Percentiles rank a stretch among this genome's conserved stretches.
Conservation (phyloP, 257 asterid species). For the Scutellaria barbata region DNA sequence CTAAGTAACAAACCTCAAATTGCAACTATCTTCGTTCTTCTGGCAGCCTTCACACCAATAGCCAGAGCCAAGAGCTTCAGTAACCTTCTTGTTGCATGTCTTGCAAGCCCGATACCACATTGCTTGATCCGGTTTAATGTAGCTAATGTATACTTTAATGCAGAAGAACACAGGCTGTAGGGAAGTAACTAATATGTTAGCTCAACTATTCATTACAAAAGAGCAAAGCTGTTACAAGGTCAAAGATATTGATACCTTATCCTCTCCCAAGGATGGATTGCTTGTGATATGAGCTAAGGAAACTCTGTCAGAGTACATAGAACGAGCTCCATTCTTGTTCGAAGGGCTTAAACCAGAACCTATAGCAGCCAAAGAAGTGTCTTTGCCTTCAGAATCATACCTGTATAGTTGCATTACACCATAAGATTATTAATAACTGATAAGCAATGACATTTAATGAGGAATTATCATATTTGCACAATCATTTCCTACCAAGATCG, state of each 20-base stretch:
- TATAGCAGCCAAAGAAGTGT: slow-evolving; percentile 67
- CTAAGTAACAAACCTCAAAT: slow-evolving; percentile 58
- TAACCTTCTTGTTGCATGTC: slow-evolving; percentile 87
- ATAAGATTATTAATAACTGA: neutral
- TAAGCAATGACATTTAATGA: neutral
- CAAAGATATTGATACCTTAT: slow-evolving; percentile 51
- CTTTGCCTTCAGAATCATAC: slow-evolving; percentile 94
- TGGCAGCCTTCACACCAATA: slow-evolving; percentile 89
- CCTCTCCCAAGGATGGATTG: slow-evolving; percentile 81
- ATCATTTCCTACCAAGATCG: slow-evolving; percentile 65
- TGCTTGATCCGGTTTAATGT: slow-evolving; percentile 78
- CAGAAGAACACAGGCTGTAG: slow-evolving; percentile 73
- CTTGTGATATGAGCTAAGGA: slow-evolving; percentile 68
- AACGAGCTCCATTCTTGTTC: slow-evolving; percentile 49
- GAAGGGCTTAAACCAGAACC: slow-evolving; percentile 71
- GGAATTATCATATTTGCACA: neutral
- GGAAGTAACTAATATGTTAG: slow-evolving; percentile 21
- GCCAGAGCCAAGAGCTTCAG: slow-evolving; percentile 81
- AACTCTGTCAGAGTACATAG: slow-evolving; percentile 78
- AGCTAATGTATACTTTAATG: slow-evolving; percentile 71
- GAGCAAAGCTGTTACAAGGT: neutral
- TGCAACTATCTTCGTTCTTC: slow-evolving; percentile 62
- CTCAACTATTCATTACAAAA: neutral
- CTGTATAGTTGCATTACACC: slow-evolving; percentile 43
- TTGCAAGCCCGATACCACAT: slow-evolving; percentile 98